A percentile compares a stretch with the other conserved stretches of the same genome.
Evolutionary conservation across 2,329 filamentous ascomycete genomes (phyloP).

Genomic region (Atkinsonella texensis): DNA sequence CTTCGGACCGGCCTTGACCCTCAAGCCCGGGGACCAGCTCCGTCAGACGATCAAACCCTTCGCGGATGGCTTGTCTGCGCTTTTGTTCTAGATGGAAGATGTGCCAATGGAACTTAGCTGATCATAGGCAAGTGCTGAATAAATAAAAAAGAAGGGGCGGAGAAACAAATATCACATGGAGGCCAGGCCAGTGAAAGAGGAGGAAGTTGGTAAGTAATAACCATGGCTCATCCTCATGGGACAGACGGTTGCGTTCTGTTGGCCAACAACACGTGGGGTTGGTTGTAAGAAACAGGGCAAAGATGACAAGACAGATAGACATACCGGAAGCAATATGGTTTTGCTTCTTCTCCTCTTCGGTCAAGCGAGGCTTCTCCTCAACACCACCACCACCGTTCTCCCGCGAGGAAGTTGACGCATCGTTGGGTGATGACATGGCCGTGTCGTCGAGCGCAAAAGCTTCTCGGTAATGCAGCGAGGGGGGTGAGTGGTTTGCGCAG

Average conservation of each 20-base stretch:
- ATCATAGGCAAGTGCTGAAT: not conserved
- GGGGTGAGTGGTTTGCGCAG: too few relatives aligned
- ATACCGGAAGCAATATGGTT: slow-evolving; percentile 43
- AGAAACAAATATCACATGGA: not conserved
- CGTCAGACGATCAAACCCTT: slow-evolving; percentile 72
- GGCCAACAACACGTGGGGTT: not conserved
- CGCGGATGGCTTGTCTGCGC: slow-evolving; percentile 53
- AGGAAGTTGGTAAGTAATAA: not conserved
- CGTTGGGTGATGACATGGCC: slow-evolving; percentile 11
- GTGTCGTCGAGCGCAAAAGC: not conserved
- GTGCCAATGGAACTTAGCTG: not conserved
- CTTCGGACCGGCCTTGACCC: slow-evolving; percentile 76
- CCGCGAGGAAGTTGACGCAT: slow-evolving; percentile 9
- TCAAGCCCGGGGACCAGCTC: slow-evolving; percentile 70
- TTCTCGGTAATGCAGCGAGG: too few relatives aligned
- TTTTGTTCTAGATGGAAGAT: slow-evolving; percentile 26
- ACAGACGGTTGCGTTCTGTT: not conserved
- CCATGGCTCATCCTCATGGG: not conserved
- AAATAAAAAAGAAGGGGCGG: not conserved
- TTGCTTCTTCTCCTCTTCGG: slow-evolving; percentile 42
- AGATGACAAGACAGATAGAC: slow-evolving; percentile 2
- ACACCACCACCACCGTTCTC: slow-evolving; percentile 11
- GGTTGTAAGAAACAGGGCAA: not conserved
- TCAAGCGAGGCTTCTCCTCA: slow-evolving; percentile 39
- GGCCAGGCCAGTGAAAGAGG: too few relatives aligned